Evolutionary conservation across 2,329 filamentous ascomycete genomes (phyloP), one percentile per base, ranked within the genome.

Genomic region (Trichoderma aggressivum): DNA sequence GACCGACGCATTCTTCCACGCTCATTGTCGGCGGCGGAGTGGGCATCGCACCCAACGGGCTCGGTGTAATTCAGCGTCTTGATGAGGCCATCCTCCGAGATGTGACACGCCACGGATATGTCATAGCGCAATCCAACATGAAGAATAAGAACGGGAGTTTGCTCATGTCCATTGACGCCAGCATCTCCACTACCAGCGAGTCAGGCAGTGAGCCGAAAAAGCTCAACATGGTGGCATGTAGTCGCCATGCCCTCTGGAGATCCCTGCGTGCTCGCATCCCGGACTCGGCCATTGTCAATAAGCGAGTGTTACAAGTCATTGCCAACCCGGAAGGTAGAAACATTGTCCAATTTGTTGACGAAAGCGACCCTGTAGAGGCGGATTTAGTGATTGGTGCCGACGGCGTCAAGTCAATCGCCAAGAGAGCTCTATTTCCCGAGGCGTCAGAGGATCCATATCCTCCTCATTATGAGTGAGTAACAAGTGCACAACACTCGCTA

Each of bases 361-460:
- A 71, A 3, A 73, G 74, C 26, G 63, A 74, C 6, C 24, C 74
- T 0, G 65, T 74, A 10, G 75, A 78, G 26, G 76, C 70, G 1
- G 76, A 78, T 50, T 53, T 78, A 11, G 72, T 78, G 8, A 74
- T 78, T 43, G 76, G 76, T 2, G 76, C 76, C 1, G 76, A 78
- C 39, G 76, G 76, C 3, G 60, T 78, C 5, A 72, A 71, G 10
- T 75, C 75, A 53, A 69, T 59, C 8, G 68, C 71, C 8, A 77
- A 75, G 59, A 64, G 50, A 2, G 75, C 76, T 18, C 55, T 78
- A 10, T 77, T 77, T 30, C 72, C 75, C 8, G 76, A 74, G 18
- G 68, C 66, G 0, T 30, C 72, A 12, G 68, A 76, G 10, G 75
- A 75, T 26, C 72, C 63, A 24, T 76, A 74, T 50, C 74, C 75